Base-by-base conservation (phyloP, 805 yeast genomes). In the Monosporozyma aerobia region DNA sequence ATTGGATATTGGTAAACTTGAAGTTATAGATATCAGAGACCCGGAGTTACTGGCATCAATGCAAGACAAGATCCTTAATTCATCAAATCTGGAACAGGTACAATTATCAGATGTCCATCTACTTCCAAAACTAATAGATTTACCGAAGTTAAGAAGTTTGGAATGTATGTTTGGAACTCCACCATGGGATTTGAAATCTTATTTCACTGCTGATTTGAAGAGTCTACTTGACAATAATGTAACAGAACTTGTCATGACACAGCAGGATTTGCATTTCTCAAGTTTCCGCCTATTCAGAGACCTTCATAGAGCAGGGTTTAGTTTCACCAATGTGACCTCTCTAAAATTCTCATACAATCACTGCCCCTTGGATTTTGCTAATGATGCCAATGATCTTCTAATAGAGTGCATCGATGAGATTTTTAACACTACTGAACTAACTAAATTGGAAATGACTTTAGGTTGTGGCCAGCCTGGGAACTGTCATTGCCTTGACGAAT, bases 401-500 rank as follows among this genome's bases (percentile, higher is more conserved):
- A 5, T 43, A 5, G 41, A 58, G 3, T 65, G 71, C 47, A 50
- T 78, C 2, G 61, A 62, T 9, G 51, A 63, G 2, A 57, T 69
- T 3, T 55, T 73, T 29, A 67, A 75, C 45, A 53, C 70, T 8
- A 41, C 55, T 0, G 16, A 48, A 1, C 48, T 80, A 16, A 61
- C 67, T 47, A 71, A 70, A 39, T 62, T 85, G 46, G 85, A 82
- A 57, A 55, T 84, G 19, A 69, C 70, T 6, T 60, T 81, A 30
- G 85, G 85, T 1, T 80, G 87, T 35, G 43, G 40, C 59, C 78
- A 77, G 54, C 71, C 73, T 23, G 59, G 68, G 30, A 66, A 63
- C 0, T 74, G 80, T 56, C 71, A 70, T 8, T 82, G 86, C 58
- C 60, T 79, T 9, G 65, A 69, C 10, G 71, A 65, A 3, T 77